phyloP scores from a whole-genome alignment of 768 basidiomycete species.

The Rossbeevera mucosa region DNA sequence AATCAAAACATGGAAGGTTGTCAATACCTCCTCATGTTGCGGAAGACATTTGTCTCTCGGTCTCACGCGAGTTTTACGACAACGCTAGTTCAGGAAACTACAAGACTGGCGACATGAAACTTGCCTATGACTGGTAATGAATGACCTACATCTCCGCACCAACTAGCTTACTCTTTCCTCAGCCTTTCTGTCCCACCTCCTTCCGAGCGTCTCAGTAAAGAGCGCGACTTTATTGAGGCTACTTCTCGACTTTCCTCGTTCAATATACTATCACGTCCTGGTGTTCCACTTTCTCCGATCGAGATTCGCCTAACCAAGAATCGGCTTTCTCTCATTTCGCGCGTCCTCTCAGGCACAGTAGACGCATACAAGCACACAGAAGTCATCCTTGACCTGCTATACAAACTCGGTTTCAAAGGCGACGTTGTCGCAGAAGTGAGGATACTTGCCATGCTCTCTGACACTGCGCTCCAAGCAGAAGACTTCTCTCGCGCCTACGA shows the following conservation, averaged over 20 bases:
- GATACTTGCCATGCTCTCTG: slow-evolving; percentile 84
- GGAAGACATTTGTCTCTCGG: slow-evolving; percentile 76
- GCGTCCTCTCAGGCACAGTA: slow-evolving; percentile 75
- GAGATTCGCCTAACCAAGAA: slow-evolving; percentile 92
- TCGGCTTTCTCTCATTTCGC: slow-evolving; percentile 80
- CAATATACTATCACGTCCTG: slow-evolving; percentile 70
- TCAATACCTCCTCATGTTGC: slow-evolving; percentile 46
- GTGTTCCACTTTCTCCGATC: slow-evolving; percentile 79
- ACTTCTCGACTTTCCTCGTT: slow-evolving; percentile 94
- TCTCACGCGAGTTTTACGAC: slow-evolving; percentile 90
- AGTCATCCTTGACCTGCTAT: slow-evolving; percentile 83
- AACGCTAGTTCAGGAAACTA: slow-evolving; percentile 91
- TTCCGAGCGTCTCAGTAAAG: slow-evolving; percentile 57
- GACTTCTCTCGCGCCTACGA: slow-evolving; percentile 76
- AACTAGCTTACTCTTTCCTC: slow-evolving; percentile 10
- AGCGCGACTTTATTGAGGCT: slow-evolving; percentile 95
- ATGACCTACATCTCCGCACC: not conserved
- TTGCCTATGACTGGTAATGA: slow-evolving; percentile 89
- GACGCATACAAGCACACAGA: slow-evolving; percentile 91
- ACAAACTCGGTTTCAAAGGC: slow-evolving; percentile 77
- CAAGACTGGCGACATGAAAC: slow-evolving; percentile 91
- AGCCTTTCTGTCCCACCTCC: slow-evolving; percentile 74
- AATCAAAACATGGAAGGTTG: slow-evolving; percentile 41
- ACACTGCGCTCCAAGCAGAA: slow-evolving; percentile 77
- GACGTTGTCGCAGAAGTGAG: slow-evolving; percentile 77